Evolutionary conservation across 1,284 basidiomycete genomes (phyloP).

Genomic region (Trichosporon asahii): DNA sequence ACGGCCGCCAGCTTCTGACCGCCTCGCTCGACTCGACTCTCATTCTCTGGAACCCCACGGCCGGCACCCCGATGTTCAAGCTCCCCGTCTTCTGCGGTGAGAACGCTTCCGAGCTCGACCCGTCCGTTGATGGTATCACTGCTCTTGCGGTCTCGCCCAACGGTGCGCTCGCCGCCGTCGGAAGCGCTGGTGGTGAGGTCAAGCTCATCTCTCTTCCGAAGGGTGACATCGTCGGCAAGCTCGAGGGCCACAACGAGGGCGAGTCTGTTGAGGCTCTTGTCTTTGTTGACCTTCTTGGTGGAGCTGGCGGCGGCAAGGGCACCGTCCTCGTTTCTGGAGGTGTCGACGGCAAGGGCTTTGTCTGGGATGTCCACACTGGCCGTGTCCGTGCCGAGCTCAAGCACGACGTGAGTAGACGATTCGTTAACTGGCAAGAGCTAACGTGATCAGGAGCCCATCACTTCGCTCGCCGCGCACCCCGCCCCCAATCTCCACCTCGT

Average conservation of each 20-base stretch:
- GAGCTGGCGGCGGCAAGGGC: constrained; percentile 57
- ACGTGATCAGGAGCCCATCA: constrained; percentile 68
- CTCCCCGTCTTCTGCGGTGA: constrained; percentile 50
- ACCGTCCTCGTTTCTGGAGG: constrained; percentile 76
- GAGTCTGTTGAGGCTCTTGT: constrained; percentile 86
- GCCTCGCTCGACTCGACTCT: constrained; percentile 79
- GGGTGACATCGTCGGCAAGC: constrained; percentile 73
- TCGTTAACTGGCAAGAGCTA: neutral
- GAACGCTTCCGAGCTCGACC: constrained; percentile 58
- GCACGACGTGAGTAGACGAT: constrained; percentile 62
- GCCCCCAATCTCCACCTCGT: constrained; percentile 65
- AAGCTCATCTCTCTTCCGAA: constrained; percentile 81
- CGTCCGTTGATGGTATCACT: constrained; percentile 69
- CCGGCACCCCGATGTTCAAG: constrained; percentile 63
- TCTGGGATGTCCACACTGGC: constrained; percentile 89
- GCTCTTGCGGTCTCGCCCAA: constrained; percentile 78
- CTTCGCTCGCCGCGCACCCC: constrained; percentile 70
- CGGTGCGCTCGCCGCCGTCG: constrained; percentile 82
- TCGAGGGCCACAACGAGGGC: constrained; percentile 80
- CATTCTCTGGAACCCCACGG: constrained; percentile 87
- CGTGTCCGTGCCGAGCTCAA: constrained; percentile 72
- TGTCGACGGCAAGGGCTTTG: constrained; percentile 88
- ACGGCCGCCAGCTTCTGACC: constrained; percentile 80
- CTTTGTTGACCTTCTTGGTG: constrained; percentile 73
- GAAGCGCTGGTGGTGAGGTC: constrained; percentile 76